A percentile compares a stretch with the other conserved stretches of the same genome.
Evolutionary conservation across 352 stramenopile species (phyloP).

Genomic region (Globisporangium nodosum): DNA sequence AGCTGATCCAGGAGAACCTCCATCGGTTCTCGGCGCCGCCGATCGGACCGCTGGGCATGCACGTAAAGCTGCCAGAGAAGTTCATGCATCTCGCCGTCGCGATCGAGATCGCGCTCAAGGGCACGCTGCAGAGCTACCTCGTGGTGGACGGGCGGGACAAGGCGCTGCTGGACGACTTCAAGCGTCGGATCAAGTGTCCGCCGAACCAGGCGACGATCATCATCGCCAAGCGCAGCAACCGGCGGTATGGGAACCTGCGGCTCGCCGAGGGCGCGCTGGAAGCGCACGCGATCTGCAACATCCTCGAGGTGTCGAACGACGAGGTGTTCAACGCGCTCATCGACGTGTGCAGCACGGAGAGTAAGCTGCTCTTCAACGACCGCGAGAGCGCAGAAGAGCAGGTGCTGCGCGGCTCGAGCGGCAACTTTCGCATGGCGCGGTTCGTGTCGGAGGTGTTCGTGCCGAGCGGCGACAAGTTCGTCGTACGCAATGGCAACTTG

Average conservation of each 20-base stretch:
- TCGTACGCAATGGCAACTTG: conserved; percentile 70
- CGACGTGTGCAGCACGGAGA: conserved; percentile 73
- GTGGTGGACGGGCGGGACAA: conserved; percentile 77
- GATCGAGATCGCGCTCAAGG: conserved; percentile 71
- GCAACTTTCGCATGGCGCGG: conserved; percentile 54
- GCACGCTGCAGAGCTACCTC: conserved; percentile 69
- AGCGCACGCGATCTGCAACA: conserved; percentile 68
- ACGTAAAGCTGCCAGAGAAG: conserved; percentile 62
- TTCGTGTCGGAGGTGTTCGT: conserved; percentile 70
- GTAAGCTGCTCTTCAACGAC: conserved; percentile 66
- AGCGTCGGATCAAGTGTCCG: conserved; percentile 55
- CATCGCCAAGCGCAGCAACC: conserved; percentile 55
- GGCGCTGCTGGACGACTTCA: conserved; percentile 65
- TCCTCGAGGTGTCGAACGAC: conserved; percentile 64
- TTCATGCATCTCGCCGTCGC: conserved; percentile 65
- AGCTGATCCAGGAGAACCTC: conserved; percentile 68
- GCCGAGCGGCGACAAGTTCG: conserved; percentile 68
- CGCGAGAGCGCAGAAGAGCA: conserved; percentile 44
- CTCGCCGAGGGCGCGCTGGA: conserved; percentile 44
- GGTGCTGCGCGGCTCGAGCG: conserved; percentile 50
- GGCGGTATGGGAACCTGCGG: conserved; percentile 50
- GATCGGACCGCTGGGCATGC: conserved; percentile 69
- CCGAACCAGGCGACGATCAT: conserved; percentile 77
- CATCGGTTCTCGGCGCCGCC: conserved; percentile 56
- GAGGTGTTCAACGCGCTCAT: conserved; percentile 82